phyloP scores from a whole-genome alignment of 2,329 filamentous ascomycete species.

The Intubia oerlemansii region DNA sequence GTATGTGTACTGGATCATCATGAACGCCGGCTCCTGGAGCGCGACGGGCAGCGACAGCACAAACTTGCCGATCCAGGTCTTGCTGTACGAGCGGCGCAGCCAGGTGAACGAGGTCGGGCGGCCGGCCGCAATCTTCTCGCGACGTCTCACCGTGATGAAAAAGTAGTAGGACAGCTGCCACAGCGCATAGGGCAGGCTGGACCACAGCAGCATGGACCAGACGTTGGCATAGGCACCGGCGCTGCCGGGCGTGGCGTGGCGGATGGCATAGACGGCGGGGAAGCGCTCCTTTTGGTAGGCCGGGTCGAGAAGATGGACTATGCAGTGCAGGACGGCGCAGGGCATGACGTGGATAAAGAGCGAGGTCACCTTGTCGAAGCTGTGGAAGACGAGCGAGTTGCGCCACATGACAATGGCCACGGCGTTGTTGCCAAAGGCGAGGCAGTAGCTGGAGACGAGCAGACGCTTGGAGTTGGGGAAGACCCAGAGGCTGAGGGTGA shows the following conservation, averaged over 20 bases:
- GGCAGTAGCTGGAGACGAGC: constrained; percentile 78
- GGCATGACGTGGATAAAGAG: constrained; percentile 99
- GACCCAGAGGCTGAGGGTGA: constrained; percentile 66
- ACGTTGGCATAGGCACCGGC: constrained; percentile 61
- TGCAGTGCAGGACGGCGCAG: constrained; percentile 75
- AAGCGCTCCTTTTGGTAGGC: constrained; percentile 48
- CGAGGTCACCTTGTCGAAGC: constrained; percentile 91
- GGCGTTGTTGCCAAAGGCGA: constrained; percentile 91
- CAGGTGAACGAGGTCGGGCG: constrained; percentile 94
- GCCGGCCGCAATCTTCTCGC: constrained; percentile 87
- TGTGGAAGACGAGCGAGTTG: constrained; percentile 95
- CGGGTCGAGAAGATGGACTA: constrained; percentile 60
- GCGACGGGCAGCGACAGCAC: constrained; percentile 56
- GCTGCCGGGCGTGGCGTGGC: constrained; percentile 42
- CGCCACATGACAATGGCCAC: constrained; percentile 98
- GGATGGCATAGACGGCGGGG: constrained; percentile 71
- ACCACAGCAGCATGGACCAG: constrained; percentile 78
- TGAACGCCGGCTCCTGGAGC: constrained; percentile 78
- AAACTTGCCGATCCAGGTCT: constrained; percentile 68
- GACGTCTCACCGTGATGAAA: constrained; percentile 83
- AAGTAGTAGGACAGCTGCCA: constrained; percentile 93
- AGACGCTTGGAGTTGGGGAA: constrained; percentile 81
- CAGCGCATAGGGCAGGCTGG: constrained; percentile 72
- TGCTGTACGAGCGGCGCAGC: constrained; percentile 79
- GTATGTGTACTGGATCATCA: constrained; percentile 87